Conservation (phyloP, 331 rosid species). For the Acacia pycnantha region DNA sequence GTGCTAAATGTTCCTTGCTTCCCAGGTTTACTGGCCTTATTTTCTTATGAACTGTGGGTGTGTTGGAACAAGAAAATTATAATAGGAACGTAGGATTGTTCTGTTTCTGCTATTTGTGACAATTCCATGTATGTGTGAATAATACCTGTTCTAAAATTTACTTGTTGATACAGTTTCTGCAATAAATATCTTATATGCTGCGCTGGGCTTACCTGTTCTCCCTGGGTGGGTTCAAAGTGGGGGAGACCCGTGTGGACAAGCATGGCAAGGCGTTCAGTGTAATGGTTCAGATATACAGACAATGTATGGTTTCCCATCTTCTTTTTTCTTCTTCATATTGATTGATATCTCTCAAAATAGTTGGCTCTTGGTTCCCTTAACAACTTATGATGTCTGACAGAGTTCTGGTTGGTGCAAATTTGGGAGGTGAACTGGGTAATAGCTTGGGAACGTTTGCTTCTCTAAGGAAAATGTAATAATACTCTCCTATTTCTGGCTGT, state of each 20-base stretch:
- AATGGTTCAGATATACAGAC: constrained; percentile 55
- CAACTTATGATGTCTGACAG: constrained; percentile 48
- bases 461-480: constrained; percentile 61
- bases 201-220: constrained; percentile 72
- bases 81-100: not conserved
- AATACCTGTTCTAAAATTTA: constrained; percentile 32
- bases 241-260: constrained; percentile 96
- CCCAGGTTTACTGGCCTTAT: not conserved
- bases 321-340: constrained; percentile 19
- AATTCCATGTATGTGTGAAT: not conserved
- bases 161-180: constrained; percentile 76
- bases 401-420: constrained; percentile 74
- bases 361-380: constrained; percentile 13
- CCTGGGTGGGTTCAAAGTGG: constrained; percentile 86
- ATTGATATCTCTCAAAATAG: constrained; percentile 12
- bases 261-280: constrained; percentile 92
- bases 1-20: not conserved
- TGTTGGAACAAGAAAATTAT: constrained; percentile 2
- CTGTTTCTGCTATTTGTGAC: not conserved
- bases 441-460: constrained; percentile 63
- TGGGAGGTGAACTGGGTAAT: constrained; percentile 89
- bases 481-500: constrained; percentile 5
- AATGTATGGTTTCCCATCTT: constrained; percentile 54
- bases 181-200: constrained; percentile 62
- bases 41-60: not conserved